Base-by-base conservation (phyloP, 164 flowering plant species). In the Buxus sempervirens region DNA sequence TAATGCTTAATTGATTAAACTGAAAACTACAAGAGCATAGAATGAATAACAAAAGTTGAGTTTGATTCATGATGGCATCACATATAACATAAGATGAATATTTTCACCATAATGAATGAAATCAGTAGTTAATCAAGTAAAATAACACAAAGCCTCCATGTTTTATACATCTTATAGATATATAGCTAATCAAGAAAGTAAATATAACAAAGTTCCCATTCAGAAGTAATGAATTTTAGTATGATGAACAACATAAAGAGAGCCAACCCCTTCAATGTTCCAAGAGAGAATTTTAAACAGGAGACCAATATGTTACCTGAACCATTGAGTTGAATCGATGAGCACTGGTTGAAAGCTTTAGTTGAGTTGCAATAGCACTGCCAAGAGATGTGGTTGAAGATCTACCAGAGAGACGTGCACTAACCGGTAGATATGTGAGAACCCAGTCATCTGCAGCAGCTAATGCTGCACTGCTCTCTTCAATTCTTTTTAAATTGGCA, bases 371-470 rank as follows among this genome's bases (percentile, higher is more conserved):
- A 23, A 77, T 59, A 5, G 78, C 69, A 68, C 75, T 77, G 58
- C 79, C 76, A 66, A 84, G 55, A 63, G 87, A 75, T 45, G 83
- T 60, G 72, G 65, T 70, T 1, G 84, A 77, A 51, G 74, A 63
- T 78, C 89, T 77, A 69, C 84, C 83, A 64, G 87, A 78, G 64
- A 82, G 84, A 56, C 88, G 90, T 21, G 82, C 60, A 62, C 81
- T 78, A 25, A 76, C 66, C 57, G 96, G 90, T 63, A 90, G 85
- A 73, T 74, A 79, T 58, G 84, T 79, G 16, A 93, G 90, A 14
- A 85, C 77, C 99, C 99, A 96, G 77, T 93, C 94, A 81, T 96
- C 99, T 42, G 96, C 93, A 76, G 98, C 97, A 54, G 96, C 99
- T 68, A 93, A 45, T 66, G 98, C 99, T 66, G 97, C 93, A 69